phyloP scores from a whole-genome alignment of 768 basidiomycete species.

The Lactarius hengduanensis region DNA sequence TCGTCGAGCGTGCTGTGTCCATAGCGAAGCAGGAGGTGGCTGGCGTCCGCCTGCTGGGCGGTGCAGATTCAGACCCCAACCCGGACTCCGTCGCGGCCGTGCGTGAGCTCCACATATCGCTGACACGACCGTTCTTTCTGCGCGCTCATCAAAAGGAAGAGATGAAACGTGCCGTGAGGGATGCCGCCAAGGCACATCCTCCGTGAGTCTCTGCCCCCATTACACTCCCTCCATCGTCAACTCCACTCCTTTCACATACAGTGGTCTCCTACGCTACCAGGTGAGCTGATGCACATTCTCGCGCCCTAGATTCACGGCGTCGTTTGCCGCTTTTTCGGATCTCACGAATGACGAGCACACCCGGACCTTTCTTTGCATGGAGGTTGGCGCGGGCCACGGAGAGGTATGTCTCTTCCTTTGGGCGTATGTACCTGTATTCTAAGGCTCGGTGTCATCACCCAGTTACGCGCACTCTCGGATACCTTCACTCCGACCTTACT shows the following conservation, averaged over 20 bases:
- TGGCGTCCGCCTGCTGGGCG: conserved; percentile 46
- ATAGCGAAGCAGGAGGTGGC: conserved; percentile 48
- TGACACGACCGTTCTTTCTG: conserved; percentile 79
- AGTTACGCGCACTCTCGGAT: conserved; percentile 61
- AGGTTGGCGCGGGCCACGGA: conserved; percentile 79
- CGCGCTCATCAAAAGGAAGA: conserved; percentile 77
- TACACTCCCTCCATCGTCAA: background rate
- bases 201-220: conserved; percentile 42
- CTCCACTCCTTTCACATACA: background rate
- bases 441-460: conserved; percentile 18
- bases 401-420: conserved; percentile 49
- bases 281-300: conserved; percentile 12
- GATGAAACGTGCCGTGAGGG: conserved; percentile 60
- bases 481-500: conserved; percentile 58
- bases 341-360: conserved; percentile 79
- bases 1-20: conserved; percentile 46
- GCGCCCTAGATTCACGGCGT: conserved; percentile 58
- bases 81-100: conserved; percentile 27
- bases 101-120: conserved; percentile 74
- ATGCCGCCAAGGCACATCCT: conserved; percentile 44
- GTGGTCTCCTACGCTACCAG: background rate
- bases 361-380: conserved; percentile 75
- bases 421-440: background rate
- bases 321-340: conserved; percentile 69
- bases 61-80: conserved; percentile 18